A percentile compares a stretch with the other conserved stretches of the same genome.
phyloP scores from a whole-genome alignment of 2,329 filamentous ascomycete species.

The Dendryphion nanum region DNA sequence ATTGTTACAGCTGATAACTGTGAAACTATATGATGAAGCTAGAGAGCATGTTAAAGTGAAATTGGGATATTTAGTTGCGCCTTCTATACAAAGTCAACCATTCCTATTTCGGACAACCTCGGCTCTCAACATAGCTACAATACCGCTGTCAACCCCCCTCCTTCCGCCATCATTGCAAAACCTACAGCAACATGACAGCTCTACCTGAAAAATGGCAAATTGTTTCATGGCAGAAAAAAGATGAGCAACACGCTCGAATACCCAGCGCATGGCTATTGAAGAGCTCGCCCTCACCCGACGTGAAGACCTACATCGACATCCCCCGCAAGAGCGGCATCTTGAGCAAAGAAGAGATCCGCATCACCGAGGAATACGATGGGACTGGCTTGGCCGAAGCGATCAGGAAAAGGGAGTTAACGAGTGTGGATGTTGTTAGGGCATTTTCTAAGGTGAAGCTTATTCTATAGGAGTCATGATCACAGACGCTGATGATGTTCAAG shows the following conservation, averaged over 20 bases:
- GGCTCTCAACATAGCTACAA: too few species aligned
- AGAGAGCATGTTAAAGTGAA: too few species aligned
- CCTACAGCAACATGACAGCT: too few species aligned
- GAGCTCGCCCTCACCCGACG: constrained; percentile 15
- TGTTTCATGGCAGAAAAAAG: constrained; percentile 35
- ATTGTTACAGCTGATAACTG: too few species aligned
- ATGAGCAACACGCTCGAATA: constrained; percentile 42
- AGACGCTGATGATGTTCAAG: constrained; percentile 15
- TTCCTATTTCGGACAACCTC: too few species aligned
- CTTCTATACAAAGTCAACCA: too few species aligned
- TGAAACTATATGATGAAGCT: too few species aligned
- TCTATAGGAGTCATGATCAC: background rate
- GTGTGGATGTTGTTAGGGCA: constrained; percentile 40
- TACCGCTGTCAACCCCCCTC: too few species aligned
- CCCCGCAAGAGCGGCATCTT: constrained; percentile 56
- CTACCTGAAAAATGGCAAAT: constrained; percentile 1
- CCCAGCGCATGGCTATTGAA: constrained; percentile 46
- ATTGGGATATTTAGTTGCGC: too few species aligned
- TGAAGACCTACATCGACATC: constrained; percentile 42
- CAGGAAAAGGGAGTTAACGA: constrained; percentile 31
- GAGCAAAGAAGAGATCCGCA: constrained; percentile 49
- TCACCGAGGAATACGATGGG: constrained; percentile 56
- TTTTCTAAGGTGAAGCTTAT: constrained; percentile 42
- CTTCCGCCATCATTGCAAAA: too few species aligned
- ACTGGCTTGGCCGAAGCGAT: constrained; percentile 39